phyloP scores from a whole-genome alignment of 2,329 filamentous ascomycete genomes.

The Exophiala viscosa region DNA sequence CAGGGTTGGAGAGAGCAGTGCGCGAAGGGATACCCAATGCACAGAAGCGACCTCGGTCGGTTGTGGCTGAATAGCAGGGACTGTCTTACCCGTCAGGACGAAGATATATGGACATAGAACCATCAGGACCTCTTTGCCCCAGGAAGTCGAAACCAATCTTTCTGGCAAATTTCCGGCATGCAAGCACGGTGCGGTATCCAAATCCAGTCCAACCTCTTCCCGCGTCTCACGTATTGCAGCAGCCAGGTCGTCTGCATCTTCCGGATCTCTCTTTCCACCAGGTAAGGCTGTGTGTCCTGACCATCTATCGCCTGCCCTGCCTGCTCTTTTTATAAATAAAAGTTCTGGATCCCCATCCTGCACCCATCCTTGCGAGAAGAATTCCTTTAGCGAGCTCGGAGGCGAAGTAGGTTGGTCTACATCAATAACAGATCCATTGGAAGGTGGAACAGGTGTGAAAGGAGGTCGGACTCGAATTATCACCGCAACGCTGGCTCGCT shows the following conservation, averaged over 20 bases:
- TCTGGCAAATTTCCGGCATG: slow-evolving; percentile 62
- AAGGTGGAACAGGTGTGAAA: slow-evolving; percentile 51
- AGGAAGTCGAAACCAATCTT: slow-evolving; percentile 62
- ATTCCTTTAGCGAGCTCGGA: slow-evolving; percentile 44
- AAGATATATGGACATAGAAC: slow-evolving; percentile 68
- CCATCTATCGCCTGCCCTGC: slow-evolving; percentile 64
- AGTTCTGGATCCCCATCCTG: slow-evolving; percentile 63
- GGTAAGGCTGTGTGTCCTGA: slow-evolving; percentile 66
- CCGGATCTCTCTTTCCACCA: slow-evolving; percentile 63
- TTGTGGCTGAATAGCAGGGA: slow-evolving; percentile 60
- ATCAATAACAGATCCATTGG: slow-evolving; percentile 24
- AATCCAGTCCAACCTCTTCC: slow-evolving; percentile 64
- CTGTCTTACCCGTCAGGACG: slow-evolving; percentile 54
- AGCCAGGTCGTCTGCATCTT: slow-evolving; percentile 59
- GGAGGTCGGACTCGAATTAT: slow-evolving; percentile 61
- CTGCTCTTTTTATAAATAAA: slow-evolving; percentile 68
- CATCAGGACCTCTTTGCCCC: slow-evolving; percentile 64
- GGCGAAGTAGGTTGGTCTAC: slow-evolving; percentile 24
- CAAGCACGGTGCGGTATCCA: slow-evolving; percentile 47
- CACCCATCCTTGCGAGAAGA: slow-evolving; percentile 64
- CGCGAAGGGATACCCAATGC: slow-evolving; percentile 65
- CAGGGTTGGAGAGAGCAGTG: slow-evolving; percentile 57
- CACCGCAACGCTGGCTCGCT: slow-evolving; percentile 63
- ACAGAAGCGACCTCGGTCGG: slow-evolving; percentile 65
- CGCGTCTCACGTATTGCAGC: slow-evolving; percentile 61